Evolutionary conservation across 192 early-diverging fungal species (phyloP).

Genomic region (Mortierella claussenii): DNA sequence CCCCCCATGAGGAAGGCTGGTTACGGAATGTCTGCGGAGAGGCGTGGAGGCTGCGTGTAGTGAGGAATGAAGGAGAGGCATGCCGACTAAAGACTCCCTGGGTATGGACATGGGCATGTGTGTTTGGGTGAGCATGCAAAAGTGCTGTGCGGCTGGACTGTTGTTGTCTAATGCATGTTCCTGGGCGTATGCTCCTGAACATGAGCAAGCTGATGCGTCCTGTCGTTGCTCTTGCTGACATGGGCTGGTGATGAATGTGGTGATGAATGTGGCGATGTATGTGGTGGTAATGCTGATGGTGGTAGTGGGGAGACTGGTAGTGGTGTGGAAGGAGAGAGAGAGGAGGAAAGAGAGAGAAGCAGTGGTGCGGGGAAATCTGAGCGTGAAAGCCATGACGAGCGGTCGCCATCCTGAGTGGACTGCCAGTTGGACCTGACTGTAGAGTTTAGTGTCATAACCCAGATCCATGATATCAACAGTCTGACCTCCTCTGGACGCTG

Average conservation of each 20-base stretch:
- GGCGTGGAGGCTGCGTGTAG: conserved; percentile 18
- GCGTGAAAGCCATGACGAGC: too few species aligned
- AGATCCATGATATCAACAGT: too few species aligned
- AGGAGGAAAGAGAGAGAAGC: neutral
- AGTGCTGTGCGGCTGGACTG: too few species aligned
- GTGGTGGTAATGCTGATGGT: too few species aligned
- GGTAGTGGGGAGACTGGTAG: neutral
- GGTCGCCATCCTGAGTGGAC: too few species aligned
- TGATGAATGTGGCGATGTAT: too few species aligned
- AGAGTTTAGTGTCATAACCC: too few species aligned
- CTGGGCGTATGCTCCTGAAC: neutral
- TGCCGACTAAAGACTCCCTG: too few species aligned
- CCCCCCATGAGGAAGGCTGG: conserved; percentile 25
- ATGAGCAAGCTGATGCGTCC: neutral
- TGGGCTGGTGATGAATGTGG: neutral
- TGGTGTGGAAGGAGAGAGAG: neutral
- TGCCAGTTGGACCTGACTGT: conserved; percentile 15
- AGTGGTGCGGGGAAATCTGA: too few species aligned
- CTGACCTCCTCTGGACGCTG: too few species aligned
- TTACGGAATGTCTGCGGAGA: conserved; percentile 7
- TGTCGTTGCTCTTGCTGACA: neutral
- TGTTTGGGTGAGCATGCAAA: too few species aligned
- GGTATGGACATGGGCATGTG: neutral
- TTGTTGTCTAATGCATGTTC: neutral
- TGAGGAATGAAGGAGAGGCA: conserved; percentile 1